Percentiles rank a stretch among this genome's conserved stretches.
phyloP scores from a whole-genome alignment of 345 rosid species.

The Moringa oleifera region DNA sequence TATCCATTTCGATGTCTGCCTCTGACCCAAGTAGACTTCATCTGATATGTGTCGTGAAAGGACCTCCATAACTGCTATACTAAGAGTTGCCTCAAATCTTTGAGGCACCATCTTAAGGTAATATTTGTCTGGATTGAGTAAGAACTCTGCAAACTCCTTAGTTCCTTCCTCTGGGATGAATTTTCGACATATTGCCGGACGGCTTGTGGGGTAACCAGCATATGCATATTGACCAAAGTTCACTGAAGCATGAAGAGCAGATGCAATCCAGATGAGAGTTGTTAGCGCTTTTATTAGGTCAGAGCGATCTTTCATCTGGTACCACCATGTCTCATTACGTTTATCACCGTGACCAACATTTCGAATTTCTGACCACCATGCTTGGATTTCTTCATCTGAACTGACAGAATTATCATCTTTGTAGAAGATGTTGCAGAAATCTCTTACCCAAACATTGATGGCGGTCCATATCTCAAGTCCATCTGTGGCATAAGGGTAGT shows the following conservation, averaged over 20 bases:
- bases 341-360: conserved; percentile 52
- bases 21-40: conserved; percentile 51
- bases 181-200: conserved; percentile 37
- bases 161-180: conserved; percentile 52
- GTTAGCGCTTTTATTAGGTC: conserved; percentile 39
- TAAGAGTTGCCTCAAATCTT: conserved; percentile 32
- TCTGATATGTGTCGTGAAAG: conserved; percentile 48
- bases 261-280: conserved; percentile 54
- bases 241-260: conserved; percentile 56
- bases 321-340: conserved; percentile 47
- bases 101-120: conserved; percentile 41
- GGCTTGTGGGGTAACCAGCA: conserved; percentile 49
- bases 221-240: conserved; percentile 58
- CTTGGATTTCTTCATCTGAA: conserved; percentile 50
- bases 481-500: conserved; percentile 60
- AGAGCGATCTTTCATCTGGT: conserved; percentile 25
- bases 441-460: conserved; percentile 45
- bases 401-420: conserved; percentile 31
- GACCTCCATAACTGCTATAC: conserved; percentile 39
- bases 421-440: conserved; percentile 50
- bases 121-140: conserved; percentile 39
- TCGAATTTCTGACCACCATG: conserved; percentile 59
- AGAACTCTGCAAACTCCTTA: conserved; percentile 27
- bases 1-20: conserved; percentile 30
- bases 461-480: conserved; percentile 59